These are phyloP conservation scores for Escallonia rubra DNA, from an alignment of 129 eudicot genomes.

Conservation along the genomic window DNA sequence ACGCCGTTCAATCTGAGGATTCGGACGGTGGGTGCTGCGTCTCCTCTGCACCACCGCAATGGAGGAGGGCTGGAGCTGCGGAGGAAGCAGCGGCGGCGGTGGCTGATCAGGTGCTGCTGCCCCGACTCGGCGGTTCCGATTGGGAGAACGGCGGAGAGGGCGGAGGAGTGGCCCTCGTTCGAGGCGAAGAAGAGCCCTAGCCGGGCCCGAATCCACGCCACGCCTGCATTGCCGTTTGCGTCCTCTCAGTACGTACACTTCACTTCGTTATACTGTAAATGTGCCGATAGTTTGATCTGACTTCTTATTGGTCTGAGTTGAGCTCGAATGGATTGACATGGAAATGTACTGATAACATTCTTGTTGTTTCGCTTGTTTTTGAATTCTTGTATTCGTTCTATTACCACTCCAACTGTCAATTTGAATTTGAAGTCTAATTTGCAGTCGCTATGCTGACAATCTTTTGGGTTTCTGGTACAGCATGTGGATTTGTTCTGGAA, in stretches of 20 bases:
- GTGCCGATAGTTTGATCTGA: too few species aligned
- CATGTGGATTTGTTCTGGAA: too few species aligned
- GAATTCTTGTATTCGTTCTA: too few species aligned
- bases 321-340: too few species aligned
- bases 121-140: conserved; percentile 39
- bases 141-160: conserved; percentile 30
- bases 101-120: conserved; percentile 38
- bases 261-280: too few species aligned
- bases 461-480: too few species aligned
- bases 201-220: conserved; percentile 35
- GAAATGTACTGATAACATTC: too few species aligned
- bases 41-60: conserved; percentile 3
- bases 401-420: too few species aligned
- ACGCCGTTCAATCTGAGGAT: conserved; percentile 40
- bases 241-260: conserved; percentile 40
- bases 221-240: conserved; percentile 51
- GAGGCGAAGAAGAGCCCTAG: conserved; percentile 29
- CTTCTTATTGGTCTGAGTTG: too few species aligned
- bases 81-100: conserved; percentile 28
- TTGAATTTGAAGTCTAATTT: too few species aligned
- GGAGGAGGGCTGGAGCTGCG: conserved; percentile 9
- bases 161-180: conserved; percentile 32
- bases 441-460: too few species aligned
- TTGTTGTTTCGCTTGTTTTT: too few species aligned
- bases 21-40: conserved; percentile 17